These are phyloP conservation scores for Nannizziopsis barbatae DNA, from an alignment of 2,329 filamentous ascomycete genomes.

Conservation along the genomic window DNA sequence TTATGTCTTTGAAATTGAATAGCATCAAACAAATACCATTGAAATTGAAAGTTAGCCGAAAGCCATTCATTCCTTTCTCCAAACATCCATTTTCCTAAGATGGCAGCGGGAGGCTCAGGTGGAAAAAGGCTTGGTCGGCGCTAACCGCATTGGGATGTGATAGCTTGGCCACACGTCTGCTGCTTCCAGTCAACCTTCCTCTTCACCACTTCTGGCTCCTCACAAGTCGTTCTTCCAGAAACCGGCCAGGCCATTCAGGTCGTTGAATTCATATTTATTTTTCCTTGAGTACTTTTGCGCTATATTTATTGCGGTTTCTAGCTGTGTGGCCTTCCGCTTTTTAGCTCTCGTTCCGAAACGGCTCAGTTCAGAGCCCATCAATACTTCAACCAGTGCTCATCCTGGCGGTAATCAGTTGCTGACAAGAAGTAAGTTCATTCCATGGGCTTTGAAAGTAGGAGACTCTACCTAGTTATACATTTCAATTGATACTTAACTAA, in stretches of 20 bases:
- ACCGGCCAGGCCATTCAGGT: constrained; percentile 4
- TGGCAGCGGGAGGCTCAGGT: background rate
- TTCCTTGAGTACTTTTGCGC: background rate
- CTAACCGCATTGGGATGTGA: constrained; percentile 35
- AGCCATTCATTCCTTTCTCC: background rate
- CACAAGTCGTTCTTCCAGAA: background rate
- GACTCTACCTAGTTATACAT: background rate
- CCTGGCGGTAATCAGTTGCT: constrained; percentile 35
- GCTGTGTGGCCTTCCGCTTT: constrained; percentile 1
- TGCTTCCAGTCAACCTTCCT: constrained; percentile 15
- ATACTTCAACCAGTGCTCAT: constrained; percentile 23
- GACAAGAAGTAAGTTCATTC: constrained; percentile 21
- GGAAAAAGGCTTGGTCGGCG: constrained; percentile 15
- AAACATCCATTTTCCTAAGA: background rate
- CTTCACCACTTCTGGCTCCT: constrained; percentile 10
- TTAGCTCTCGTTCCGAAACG: background rate
- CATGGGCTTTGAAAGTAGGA: background rate
- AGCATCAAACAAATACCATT: too few species aligned
- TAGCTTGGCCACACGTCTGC: constrained; percentile 31
- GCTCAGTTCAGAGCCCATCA: constrained; percentile 10
- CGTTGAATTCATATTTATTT: background rate
- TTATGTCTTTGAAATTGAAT: too few species aligned
- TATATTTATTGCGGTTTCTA: constrained; percentile 1
- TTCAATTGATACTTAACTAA: constrained; percentile 5
- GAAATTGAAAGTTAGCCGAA: background rate